Conservation (phyloP, 108 stramenopile species). For the Cylindrotheca closterium region DNA sequence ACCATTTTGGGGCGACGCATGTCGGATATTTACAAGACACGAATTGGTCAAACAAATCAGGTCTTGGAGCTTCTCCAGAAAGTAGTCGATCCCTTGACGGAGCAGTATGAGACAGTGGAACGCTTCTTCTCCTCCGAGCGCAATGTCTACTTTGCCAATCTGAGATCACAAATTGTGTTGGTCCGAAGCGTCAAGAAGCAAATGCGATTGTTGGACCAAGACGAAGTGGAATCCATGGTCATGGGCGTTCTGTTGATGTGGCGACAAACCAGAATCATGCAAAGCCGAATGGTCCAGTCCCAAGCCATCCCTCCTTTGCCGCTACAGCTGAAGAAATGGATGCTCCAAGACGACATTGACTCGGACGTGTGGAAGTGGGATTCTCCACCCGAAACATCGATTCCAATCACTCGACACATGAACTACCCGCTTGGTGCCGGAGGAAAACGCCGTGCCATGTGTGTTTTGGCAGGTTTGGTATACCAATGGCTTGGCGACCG, state of each 20-base stretch:
- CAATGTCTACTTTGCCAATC: conserved; percentile 28
- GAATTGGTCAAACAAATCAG: conserved; percentile 7
- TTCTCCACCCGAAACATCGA: not conserved
- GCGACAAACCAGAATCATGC: conserved; percentile 26
- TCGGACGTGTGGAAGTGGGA: not conserved
- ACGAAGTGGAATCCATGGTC: conserved; percentile 29
- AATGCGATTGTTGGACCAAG: conserved; percentile 32
- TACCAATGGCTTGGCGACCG: conserved; percentile 66
- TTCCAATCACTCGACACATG: conserved; percentile 5
- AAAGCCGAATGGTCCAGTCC: conserved; percentile 13
- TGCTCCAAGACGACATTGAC: conserved; percentile 19
- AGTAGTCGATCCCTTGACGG: conserved; percentile 17
- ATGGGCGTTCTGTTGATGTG: conserved; percentile 27
- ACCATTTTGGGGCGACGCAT: conserved; percentile 12
- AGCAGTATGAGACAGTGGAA: conserved; percentile 27
- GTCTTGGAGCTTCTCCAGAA: conserved; percentile 15
- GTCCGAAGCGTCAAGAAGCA: conserved; percentile 30
- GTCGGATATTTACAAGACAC: conserved; percentile 13
- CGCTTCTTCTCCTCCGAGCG: conserved; percentile 24
- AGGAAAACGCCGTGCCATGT: conserved; percentile 52
- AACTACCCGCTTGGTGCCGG: conserved; percentile 23
- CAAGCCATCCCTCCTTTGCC: conserved; percentile 6
- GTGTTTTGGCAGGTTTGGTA: conserved; percentile 53
- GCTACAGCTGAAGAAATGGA: conserved; percentile 31
- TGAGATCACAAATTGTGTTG: conserved; percentile 23